Evolutionary conservation across 2,329 filamentous ascomycete genomes (phyloP).

Genomic region (Colletotrichum sidae): DNA sequence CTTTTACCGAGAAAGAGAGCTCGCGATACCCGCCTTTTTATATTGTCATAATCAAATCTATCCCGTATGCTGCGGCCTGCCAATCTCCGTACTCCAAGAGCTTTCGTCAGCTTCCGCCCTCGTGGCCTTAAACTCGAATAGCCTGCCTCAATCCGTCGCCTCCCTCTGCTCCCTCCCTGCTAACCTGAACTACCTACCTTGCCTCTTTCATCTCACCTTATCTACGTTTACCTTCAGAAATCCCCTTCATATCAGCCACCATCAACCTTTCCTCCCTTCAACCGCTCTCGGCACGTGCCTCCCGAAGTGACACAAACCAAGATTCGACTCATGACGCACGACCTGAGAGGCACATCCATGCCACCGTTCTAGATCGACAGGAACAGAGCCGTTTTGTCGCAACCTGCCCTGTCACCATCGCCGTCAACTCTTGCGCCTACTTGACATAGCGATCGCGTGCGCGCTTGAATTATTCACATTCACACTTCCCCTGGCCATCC

Average conservation of each 20-base stretch:
- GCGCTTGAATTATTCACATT: too few species aligned
- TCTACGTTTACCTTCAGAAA: background rate
- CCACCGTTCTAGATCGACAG: conserved; percentile 24
- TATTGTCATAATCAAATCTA: conserved; percentile 30
- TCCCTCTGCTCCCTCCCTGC: background rate
- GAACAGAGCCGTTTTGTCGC: conserved; percentile 7
- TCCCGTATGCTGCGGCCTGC: conserved; percentile 21
- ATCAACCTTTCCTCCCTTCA: background rate
- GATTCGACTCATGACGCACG: conserved; percentile 33
- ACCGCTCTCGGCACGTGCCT: conserved; percentile 22
- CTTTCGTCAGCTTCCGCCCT: background rate
- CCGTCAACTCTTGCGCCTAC: background rate
- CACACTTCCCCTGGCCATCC: too few species aligned
- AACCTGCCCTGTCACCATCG: background rate
- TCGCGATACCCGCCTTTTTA: conserved; percentile 35
- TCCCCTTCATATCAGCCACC: background rate
- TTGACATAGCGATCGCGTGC: too few species aligned
- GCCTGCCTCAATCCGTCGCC: background rate
- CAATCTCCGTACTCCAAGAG: conserved; percentile 29
- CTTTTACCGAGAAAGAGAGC: background rate
- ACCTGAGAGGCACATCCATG: conserved; percentile 25
- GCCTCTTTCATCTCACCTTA: background rate
- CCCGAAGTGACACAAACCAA: conserved; percentile 27
- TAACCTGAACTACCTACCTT: background rate
- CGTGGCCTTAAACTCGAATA: background rate